Conservation (phyloP, 2,329 filamentous ascomycete genomes). For the Metarhizium rileyi region DNA sequence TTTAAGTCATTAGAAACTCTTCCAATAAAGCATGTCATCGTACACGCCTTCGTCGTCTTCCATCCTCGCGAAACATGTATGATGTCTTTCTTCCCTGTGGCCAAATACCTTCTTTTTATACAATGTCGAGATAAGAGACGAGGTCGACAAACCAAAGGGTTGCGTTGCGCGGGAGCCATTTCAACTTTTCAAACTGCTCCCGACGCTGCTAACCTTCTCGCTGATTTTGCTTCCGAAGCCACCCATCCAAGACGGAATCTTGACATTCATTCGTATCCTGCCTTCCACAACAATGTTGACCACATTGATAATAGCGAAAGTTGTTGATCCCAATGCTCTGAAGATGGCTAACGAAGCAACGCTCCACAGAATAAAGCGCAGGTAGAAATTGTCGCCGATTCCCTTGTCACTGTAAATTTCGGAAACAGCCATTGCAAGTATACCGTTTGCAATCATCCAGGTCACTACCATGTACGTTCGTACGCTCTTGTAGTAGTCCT, state of each 20-base stretch:
- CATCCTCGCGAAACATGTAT: neutral
- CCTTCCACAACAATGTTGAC: conserved; percentile 83
- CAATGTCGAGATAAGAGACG: neutral
- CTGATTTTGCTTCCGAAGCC: conserved; percentile 33
- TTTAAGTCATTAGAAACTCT: neutral
- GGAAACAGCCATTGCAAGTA: conserved; percentile 85
- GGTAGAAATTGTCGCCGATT: conserved; percentile 77
- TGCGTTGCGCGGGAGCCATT: neutral
- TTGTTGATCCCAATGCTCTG: conserved; percentile 69
- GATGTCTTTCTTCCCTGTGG: neutral
- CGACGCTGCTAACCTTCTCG: conserved; percentile 40
- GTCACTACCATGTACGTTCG: conserved; percentile 95
- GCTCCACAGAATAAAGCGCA: conserved; percentile 86
- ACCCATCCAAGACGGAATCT: conserved; percentile 35
- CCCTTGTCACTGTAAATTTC: conserved; percentile 69
- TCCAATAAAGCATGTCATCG: conserved; percentile 10
- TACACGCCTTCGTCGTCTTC: conserved; percentile 8
- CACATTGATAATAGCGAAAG: conserved; percentile 75
- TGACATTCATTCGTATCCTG: conserved; percentile 52
- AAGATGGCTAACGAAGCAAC: conserved; percentile 83
- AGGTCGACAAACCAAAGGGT: neutral
- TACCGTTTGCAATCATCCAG: conserved; percentile 88
- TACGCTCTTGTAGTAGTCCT: conserved; percentile 97
- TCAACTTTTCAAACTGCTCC: conserved; percentile 31
- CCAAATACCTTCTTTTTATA: neutral